phyloP scores from a whole-genome alignment of 1,284 basidiomycete genomes.

The Cutaneotrichosporon cavernicola region DNA sequence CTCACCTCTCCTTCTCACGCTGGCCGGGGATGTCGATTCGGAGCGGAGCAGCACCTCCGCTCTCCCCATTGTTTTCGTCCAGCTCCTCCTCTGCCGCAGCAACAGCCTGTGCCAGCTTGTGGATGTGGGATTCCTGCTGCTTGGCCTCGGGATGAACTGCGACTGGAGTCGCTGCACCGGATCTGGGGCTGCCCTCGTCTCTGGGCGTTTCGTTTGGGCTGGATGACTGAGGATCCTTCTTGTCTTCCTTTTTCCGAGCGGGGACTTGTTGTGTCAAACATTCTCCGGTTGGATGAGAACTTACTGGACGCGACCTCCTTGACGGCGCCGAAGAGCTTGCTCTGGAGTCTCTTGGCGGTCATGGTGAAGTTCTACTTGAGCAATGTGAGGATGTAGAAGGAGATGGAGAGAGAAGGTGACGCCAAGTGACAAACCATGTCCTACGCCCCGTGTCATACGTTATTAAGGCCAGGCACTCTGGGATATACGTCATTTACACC shows the following conservation, averaged over 20 bases:
- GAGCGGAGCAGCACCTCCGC: slow-evolving; percentile 49
- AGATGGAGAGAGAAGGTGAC: neutral
- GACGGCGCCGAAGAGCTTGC: slow-evolving; percentile 65
- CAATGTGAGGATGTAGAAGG: neutral
- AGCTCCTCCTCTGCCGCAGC: slow-evolving; percentile 30
- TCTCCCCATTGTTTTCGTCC: slow-evolving; percentile 10
- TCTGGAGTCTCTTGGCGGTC: slow-evolving; percentile 66
- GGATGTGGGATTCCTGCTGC: too few species aligned
- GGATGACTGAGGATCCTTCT: neutral
- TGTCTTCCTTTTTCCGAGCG: neutral
- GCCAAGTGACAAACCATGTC: too few species aligned
- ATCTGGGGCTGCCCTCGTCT: slow-evolving; percentile 17
- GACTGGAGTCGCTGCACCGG: slow-evolving; percentile 24
- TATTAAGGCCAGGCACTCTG: too few species aligned
- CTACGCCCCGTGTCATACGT: too few species aligned
- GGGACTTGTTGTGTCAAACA: slow-evolving; percentile 7
- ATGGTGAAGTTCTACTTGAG: slow-evolving; percentile 17
- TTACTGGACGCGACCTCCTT: slow-evolving; percentile 15
- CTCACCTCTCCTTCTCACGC: slow-evolving; percentile 53
- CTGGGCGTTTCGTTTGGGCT: too few species aligned
- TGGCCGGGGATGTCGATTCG: slow-evolving; percentile 77
- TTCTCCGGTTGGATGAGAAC: neutral
- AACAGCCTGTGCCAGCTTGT: slow-evolving; percentile 26
- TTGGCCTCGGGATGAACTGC: slow-evolving; percentile 9
- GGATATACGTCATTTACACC: too few species aligned